A percentile compares a stretch with the other conserved stretches of the same genome.
Conservation (phyloP, 1,139 yeast species). For the Scheffersomyces cryptocercus region DNA sequence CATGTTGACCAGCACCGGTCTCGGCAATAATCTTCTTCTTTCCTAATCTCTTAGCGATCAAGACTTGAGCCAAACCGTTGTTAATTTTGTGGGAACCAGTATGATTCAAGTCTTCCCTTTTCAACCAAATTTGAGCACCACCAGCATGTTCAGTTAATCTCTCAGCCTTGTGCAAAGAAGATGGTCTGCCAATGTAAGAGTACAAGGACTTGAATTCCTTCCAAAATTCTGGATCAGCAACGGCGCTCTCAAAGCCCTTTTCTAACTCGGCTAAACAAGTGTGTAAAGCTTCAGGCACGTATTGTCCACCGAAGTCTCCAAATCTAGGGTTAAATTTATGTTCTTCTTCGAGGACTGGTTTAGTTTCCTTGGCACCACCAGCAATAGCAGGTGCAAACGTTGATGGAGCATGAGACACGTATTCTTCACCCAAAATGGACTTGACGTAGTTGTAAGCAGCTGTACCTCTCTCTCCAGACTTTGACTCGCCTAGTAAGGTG, state of each 20-base stretch:
- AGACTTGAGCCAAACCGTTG: constrained; percentile 92
- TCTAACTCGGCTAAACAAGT: constrained; percentile 89
- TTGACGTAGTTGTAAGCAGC: constrained; percentile 68
- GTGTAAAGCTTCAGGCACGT: constrained; percentile 95
- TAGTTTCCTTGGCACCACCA: constrained; percentile 23
- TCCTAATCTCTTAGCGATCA: constrained; percentile 89
- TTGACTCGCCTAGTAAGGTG: constrained; percentile 63
- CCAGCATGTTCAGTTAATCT: constrained; percentile 88
- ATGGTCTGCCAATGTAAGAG: constrained; percentile 92
- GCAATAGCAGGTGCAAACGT: constrained; percentile 26
- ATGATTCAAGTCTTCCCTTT: constrained; percentile 96
- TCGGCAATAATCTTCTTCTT: constrained; percentile 92
- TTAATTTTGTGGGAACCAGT: constrained; percentile 98
- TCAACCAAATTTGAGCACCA: constrained; percentile 97
- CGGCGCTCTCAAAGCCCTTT: constrained; percentile 80
- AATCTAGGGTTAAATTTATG: constrained; percentile 70
- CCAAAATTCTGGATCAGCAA: constrained; percentile 91
- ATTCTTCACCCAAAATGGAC: constrained; percentile 68
- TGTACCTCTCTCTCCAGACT: constrained; percentile 58
- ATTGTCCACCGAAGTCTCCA: constrained; percentile 98
- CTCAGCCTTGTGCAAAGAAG: constrained; percentile 87
- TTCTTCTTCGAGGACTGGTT: constrained; percentile 52
- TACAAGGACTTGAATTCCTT: constrained; percentile 82
- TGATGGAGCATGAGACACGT: constrained; percentile 33
- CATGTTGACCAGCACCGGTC: constrained; percentile 99